Evolutionary conservation across 768 basidiomycete genomes (phyloP).

Genomic region (Tricholoma sp.): DNA sequence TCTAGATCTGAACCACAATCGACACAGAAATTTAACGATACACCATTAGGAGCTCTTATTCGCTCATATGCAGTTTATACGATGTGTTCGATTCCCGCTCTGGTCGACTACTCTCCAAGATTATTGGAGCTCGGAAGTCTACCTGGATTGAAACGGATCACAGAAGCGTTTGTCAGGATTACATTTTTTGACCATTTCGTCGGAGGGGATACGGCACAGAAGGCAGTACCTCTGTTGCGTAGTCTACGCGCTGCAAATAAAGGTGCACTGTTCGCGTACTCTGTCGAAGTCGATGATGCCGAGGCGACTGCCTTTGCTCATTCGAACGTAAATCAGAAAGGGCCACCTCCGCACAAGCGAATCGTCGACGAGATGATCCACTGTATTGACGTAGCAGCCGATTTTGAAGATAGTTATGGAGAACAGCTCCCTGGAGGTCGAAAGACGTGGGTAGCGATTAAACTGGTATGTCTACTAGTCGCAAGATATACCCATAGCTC

Average conservation of each 20-base stretch:
- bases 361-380: constrained; percentile 72
- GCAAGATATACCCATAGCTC: background rate
- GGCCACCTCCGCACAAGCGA: constrained; percentile 44
- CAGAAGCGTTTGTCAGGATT: constrained; percentile 62
- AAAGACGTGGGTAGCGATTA: constrained; percentile 81
- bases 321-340: constrained; percentile 14
- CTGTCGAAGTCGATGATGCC: constrained; percentile 74
- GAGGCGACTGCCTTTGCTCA: constrained; percentile 32
- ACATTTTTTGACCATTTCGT: constrained; percentile 96
- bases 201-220: constrained; percentile 77
- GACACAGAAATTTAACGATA: constrained; percentile 8
- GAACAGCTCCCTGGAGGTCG: constrained; percentile 28
- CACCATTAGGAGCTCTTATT: constrained; percentile 39
- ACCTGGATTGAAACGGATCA: constrained; percentile 58
- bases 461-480: constrained; percentile 49
- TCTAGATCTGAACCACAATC: background rate
- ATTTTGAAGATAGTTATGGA: constrained; percentile 60
- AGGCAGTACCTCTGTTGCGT: constrained; percentile 59
- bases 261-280: constrained; percentile 77
- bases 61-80: constrained; percentile 81
- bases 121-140: constrained; percentile 53
- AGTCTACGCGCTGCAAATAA: constrained; percentile 61
- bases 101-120: constrained; percentile 73
- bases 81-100: constrained; percentile 66
- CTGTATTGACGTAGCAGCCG: constrained; percentile 74